phyloP scores from a whole-genome alignment of 768 basidiomycete genomes.

The Tylopilus sp. region DNA sequence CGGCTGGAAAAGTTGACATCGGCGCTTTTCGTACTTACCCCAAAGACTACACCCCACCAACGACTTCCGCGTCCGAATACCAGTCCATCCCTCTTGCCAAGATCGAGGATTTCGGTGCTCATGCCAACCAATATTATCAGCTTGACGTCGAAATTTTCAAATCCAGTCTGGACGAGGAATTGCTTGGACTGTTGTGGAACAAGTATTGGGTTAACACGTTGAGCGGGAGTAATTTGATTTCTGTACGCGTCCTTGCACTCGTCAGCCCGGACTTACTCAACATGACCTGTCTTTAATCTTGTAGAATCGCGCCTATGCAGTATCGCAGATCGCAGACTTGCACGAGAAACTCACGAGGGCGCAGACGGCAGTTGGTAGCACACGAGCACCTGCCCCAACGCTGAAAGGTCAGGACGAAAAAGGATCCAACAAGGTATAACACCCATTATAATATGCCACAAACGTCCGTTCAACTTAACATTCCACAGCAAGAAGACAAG shows the following conservation, averaged over 20 bases:
- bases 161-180: slow-evolving; percentile 78
- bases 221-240: slow-evolving; percentile 88
- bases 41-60: slow-evolving; percentile 86
- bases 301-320: slow-evolving; percentile 92
- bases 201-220: slow-evolving; percentile 99
- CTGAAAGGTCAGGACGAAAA: slow-evolving; percentile 52
- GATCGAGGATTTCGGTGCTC: slow-evolving; percentile 99
- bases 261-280: not conserved
- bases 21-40: slow-evolving; percentile 98
- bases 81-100: slow-evolving; percentile 96
- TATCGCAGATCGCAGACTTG: slow-evolving; percentile 85
- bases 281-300: not conserved
- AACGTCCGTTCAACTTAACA: not conserved
- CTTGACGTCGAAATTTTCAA: slow-evolving; percentile 96
- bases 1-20: slow-evolving; percentile 97
- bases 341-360: slow-evolving; percentile 86
- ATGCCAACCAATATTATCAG: slow-evolving; percentile 93
- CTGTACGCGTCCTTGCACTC: slow-evolving; percentile 46
- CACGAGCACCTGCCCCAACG: slow-evolving; percentile 54
- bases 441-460: not conserved
- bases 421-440: slow-evolving; percentile 39
- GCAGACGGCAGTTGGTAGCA: slow-evolving; percentile 50
- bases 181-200: slow-evolving; percentile 93
- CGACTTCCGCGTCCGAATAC: slow-evolving; percentile 71
- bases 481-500: slow-evolving; percentile 52